phyloP scores from a whole-genome alignment of 495 filamentous ascomycete species.

The Letharia columbiana region DNA sequence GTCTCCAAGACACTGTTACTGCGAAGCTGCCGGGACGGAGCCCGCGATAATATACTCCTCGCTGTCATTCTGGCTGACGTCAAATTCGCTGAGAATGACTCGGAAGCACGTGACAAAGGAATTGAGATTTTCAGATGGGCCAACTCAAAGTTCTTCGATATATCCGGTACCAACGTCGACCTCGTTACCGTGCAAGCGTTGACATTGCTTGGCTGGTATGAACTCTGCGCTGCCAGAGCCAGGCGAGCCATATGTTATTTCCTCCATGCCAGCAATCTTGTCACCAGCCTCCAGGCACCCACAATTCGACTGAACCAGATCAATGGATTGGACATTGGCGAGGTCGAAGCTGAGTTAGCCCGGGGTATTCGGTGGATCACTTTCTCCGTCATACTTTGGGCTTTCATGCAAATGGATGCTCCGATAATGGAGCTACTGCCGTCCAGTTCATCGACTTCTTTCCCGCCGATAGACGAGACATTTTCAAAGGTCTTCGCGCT shows the following conservation, averaged over 20 bases:
- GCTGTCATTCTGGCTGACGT: conserved; percentile 29
- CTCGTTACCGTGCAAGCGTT: conserved; percentile 24
- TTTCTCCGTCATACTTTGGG: conserved; percentile 23
- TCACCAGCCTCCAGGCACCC: conserved; percentile 21
- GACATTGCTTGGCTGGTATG: conserved; percentile 23
- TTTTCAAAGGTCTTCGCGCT: conserved; percentile 17
- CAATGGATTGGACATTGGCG: conserved; percentile 24
- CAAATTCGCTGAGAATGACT: conserved; percentile 20
- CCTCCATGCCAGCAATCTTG: conserved; percentile 16
- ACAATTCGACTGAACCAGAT: conserved; percentile 17
- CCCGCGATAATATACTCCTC: conserved; percentile 26
- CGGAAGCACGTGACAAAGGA: conserved; percentile 12
- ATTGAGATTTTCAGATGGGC: conserved; percentile 22
- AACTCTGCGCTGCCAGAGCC: conserved; percentile 20
- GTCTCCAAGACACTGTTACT: conserved; percentile 29
- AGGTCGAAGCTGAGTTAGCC: conserved; percentile 23
- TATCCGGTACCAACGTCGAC: not conserved
- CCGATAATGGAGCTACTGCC: conserved; percentile 19
- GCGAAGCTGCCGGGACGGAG: conserved; percentile 23
- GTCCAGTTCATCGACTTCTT: conserved; percentile 9
- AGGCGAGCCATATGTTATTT: conserved; percentile 21
- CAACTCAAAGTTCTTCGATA: conserved; percentile 11
- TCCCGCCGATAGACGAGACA: conserved; percentile 23
- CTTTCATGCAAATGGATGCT: conserved; percentile 24
- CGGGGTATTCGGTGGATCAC: conserved; percentile 24